Evolutionary conservation across 176 grass and related monocot species (phyloP).

Genomic region (maize (Zea mays)): DNA sequence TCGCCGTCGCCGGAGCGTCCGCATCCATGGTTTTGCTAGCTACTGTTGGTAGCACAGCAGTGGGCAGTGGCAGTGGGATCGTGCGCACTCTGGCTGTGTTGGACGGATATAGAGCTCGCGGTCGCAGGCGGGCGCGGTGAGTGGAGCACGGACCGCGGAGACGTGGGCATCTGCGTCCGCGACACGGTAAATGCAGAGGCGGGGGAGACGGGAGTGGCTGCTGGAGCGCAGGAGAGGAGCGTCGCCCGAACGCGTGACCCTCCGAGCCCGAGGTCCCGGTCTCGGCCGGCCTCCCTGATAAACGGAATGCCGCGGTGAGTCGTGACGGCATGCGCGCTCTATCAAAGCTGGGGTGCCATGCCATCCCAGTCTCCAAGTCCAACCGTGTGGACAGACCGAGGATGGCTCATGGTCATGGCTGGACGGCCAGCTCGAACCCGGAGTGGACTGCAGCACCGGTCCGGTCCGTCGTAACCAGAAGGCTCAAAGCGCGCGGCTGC

Average conservation of each 20-base stretch:
- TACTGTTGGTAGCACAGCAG: background rate
- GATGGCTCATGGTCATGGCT: too few relatives aligned
- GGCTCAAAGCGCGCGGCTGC: too few relatives aligned
- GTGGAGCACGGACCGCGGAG: constrained; percentile 16
- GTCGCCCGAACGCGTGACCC: background rate
- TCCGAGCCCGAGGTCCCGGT: too few relatives aligned
- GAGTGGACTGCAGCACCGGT: too few relatives aligned
- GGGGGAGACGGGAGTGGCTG: background rate
- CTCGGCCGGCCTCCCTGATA: too few relatives aligned
- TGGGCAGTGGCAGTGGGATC: background rate
- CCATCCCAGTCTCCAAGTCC: too few relatives aligned
- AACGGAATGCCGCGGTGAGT: too few relatives aligned
- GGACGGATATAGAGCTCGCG: background rate
- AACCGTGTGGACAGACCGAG: too few relatives aligned
- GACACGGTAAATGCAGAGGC: background rate
- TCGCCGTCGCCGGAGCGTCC: background rate
- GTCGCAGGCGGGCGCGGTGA: background rate
- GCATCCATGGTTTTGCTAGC: background rate
- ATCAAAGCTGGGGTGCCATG: too few relatives aligned
- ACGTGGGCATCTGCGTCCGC: background rate
- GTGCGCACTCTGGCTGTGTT: background rate
- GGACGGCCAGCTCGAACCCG: too few relatives aligned
- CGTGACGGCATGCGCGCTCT: too few relatives aligned
- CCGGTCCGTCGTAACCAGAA: too few relatives aligned
- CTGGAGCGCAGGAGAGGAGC: background rate